Evolutionary conservation across 23 red algal species (phyloP), one percentile per base, ranked within the genome.

Genomic region (Pyropia yezoensis): DNA sequence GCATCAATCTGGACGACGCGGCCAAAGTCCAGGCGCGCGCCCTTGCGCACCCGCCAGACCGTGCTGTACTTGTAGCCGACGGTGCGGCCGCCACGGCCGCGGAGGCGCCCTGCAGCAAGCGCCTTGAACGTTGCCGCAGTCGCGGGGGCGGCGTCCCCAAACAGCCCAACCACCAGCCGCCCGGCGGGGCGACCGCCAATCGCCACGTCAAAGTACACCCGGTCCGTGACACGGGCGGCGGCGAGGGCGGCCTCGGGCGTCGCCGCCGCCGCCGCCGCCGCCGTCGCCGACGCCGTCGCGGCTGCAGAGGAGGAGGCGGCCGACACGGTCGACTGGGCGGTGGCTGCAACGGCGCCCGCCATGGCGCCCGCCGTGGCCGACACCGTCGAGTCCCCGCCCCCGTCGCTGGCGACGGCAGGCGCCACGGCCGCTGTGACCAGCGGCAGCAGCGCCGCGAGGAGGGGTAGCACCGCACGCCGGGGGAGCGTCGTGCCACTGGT

Each of bases 161-260:
- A 96, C 5, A 96, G 62, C 9, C 67, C 70, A 54, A 96, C 65
- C 1, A 68, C 71, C 52, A 96, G 53, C 49, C 90, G 83, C 21
- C 82, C 82, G 24, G 52, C 70, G 22, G 90, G 82, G 25, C 70
- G 61, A 18, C 74, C 90, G 63, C 39, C 83, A 50, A 87, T 73
- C 12, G 70, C 66, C 21, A 96, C 24, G 29, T 96, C 90, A 12
- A 96, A 85, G 63, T 88, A 96, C 21, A 74, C 80, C 13, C 65
- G 75, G 33, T 81, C 60, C 11, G 84, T 74, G 29, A 54, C 57
- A 5, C 28, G 33, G 2, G 60, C 62, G 33, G 24, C 49, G n/a
- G 60, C 27, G 14, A 27, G 45, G 4, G 63, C 28, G 50, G 29
- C 45, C 19, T 23, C 29, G n/a, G n/a, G 60, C 60, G 39, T 56